These are phyloP conservation scores for Zymoseptoria brevis DNA, from an alignment of 2,329 filamentous ascomycete species.

Conservation along the genomic window DNA sequence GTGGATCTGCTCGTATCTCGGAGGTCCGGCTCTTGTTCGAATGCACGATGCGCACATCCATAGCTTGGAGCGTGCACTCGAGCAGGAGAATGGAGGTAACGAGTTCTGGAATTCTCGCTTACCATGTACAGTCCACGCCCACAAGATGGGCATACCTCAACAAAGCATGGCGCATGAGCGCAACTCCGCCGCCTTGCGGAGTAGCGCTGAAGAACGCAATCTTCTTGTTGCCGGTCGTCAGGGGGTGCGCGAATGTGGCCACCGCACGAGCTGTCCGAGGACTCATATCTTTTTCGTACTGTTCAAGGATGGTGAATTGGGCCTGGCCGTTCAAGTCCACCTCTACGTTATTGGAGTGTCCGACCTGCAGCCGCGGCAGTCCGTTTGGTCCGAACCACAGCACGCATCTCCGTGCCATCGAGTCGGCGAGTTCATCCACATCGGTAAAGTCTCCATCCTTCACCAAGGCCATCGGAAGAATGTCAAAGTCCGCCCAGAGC, in stretches of 20 bases:
- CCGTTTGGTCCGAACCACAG: conserved; percentile 68
- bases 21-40: background rate
- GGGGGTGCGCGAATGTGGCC: conserved; percentile 53
- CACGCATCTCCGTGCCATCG: conserved; percentile 70
- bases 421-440: conserved; percentile 74
- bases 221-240: conserved; percentile 57
- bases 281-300: conserved; percentile 56
- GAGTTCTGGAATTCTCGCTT: background rate
- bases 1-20: background rate
- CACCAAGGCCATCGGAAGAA: conserved; percentile 59
- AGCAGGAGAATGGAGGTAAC: background rate
- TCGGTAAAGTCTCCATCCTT: conserved; percentile 34
- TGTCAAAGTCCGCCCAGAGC: conserved; percentile 69
- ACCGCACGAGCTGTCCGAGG: conserved; percentile 58
- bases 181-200: conserved; percentile 74
- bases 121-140: conserved; percentile 67
- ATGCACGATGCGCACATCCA: background rate
- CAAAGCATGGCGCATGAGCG: conserved; percentile 71
- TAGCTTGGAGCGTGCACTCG: background rate
- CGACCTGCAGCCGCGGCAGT: conserved; percentile 58
- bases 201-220: conserved; percentile 75
- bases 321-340: conserved; percentile 61
- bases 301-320: conserved; percentile 48
- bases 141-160: conserved; percentile 61
- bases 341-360: conserved; percentile 60